Conservation (phyloP, 2,329 filamentous ascomycete genomes). For the Cladobotryum mycophilum region DNA sequence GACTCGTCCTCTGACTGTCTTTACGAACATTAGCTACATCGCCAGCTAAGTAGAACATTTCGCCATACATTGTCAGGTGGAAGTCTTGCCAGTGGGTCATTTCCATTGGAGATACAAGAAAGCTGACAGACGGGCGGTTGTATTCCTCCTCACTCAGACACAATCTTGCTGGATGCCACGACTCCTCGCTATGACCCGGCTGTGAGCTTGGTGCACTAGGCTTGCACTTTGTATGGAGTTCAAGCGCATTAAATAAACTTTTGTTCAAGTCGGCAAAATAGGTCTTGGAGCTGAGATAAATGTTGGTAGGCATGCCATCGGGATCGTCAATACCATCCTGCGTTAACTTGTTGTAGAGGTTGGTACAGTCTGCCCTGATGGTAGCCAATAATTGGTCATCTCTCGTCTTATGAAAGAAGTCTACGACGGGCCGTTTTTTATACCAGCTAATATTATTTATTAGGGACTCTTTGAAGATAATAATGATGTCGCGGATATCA, state of each 20-base stretch:
- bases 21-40: too few species aligned
- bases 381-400: background rate
- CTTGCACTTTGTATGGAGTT: slow-evolving; percentile 5
- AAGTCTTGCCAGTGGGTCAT: slow-evolving; percentile 1
- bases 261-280: background rate
- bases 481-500: too few species aligned
- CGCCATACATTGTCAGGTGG: background rate
- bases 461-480: too few species aligned
- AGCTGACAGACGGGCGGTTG: too few species aligned
- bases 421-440: background rate
- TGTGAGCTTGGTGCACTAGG: background rate
- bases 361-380: background rate
- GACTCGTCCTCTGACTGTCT: too few species aligned
- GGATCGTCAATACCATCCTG: slow-evolving; percentile 1
- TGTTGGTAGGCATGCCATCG: background rate
- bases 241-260: slow-evolving; percentile 3
- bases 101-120: background rate
- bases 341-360: background rate
- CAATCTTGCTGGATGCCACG: slow-evolving; percentile 10
- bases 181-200: background rate
- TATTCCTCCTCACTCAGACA: slow-evolving; percentile 1
- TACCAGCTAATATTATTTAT: too few species aligned
- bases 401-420: background rate
- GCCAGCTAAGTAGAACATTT: too few species aligned
- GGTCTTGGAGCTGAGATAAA: slow-evolving; percentile 1